phyloP scores from a whole-genome alignment of 2,329 filamentous ascomycete species.

The Alternaria sp. region DNA sequence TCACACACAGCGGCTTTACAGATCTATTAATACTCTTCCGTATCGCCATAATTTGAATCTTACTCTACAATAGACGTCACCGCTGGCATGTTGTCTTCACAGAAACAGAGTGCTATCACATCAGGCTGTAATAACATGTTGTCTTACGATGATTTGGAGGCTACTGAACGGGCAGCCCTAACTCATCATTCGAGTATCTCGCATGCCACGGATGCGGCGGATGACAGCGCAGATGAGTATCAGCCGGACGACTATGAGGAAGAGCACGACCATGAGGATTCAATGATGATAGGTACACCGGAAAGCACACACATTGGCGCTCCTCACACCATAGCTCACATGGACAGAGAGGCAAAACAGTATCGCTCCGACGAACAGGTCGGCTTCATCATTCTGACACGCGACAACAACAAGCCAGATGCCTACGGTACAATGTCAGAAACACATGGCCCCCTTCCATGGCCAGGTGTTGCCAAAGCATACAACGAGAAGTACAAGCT shows the following conservation, averaged over 20 bases:
- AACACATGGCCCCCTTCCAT: conserved; percentile 12
- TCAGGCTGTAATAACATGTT: background rate
- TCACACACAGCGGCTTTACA: background rate
- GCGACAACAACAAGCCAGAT: conserved; percentile 23
- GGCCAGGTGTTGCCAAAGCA: conserved; percentile 11
- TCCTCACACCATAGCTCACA: background rate
- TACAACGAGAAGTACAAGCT: conserved; percentile 18
- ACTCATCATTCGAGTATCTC: background rate
- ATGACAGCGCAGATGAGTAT: background rate
- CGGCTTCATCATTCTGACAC: conserved; percentile 18
- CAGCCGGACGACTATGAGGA: background rate
- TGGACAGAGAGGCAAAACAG: conserved; percentile 1
- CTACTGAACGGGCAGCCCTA: background rate
- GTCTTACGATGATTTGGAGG: background rate
- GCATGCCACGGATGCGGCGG: background rate
- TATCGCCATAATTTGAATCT: background rate
- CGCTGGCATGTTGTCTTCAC: background rate
- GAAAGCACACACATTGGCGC: background rate
- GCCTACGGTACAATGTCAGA: conserved; percentile 16
- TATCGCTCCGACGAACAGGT: conserved; percentile 14
- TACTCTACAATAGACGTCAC: background rate
- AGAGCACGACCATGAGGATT: background rate
- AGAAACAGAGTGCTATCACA: background rate
- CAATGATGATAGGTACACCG: too few species aligned
- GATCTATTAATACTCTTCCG: background rate